These are phyloP conservation scores for Cymbopogon flexuosus DNA, from an alignment of 202 grass and related monocot genomes.

Conservation along the genomic window DNA sequence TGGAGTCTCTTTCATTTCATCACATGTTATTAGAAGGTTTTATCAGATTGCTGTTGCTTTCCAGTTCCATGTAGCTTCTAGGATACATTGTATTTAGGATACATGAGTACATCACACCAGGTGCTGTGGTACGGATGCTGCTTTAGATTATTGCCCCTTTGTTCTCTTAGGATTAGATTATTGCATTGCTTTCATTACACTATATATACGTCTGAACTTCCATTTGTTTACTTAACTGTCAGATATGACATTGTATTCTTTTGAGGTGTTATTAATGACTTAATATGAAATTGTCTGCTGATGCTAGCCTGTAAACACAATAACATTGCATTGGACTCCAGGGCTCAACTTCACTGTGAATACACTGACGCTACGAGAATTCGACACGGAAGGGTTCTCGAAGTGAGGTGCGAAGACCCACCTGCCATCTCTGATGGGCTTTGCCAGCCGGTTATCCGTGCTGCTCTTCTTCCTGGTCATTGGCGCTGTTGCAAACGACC, in stretches of 20 bases:
- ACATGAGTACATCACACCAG: background rate
- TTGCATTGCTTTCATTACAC: background rate
- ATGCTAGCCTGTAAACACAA: background rate
- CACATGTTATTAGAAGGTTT: background rate
- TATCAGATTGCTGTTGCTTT: background rate
- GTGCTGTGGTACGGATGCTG: background rate
- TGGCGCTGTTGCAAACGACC: constrained; percentile 20
- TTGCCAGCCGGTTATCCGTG: background rate
- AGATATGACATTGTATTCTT: constrained; percentile 3
- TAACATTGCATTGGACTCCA: background rate
- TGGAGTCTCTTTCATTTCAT: background rate
- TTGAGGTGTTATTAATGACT: background rate
- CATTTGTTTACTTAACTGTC: background rate
- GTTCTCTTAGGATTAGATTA: background rate
- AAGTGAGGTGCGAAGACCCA: background rate
- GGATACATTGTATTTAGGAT: background rate
- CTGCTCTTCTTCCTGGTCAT: constrained; percentile 25
- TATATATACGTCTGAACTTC: background rate
- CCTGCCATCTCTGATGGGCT: constrained; percentile 34
- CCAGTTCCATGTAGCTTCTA: background rate
- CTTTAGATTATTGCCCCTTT: background rate
- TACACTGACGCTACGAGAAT: background rate
- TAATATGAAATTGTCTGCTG: background rate
- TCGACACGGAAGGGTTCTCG: too few species aligned
- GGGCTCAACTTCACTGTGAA: background rate